Conservation (phyloP, 1,284 basidiomycete genomes). For the Leccinum solheimii region DNA sequence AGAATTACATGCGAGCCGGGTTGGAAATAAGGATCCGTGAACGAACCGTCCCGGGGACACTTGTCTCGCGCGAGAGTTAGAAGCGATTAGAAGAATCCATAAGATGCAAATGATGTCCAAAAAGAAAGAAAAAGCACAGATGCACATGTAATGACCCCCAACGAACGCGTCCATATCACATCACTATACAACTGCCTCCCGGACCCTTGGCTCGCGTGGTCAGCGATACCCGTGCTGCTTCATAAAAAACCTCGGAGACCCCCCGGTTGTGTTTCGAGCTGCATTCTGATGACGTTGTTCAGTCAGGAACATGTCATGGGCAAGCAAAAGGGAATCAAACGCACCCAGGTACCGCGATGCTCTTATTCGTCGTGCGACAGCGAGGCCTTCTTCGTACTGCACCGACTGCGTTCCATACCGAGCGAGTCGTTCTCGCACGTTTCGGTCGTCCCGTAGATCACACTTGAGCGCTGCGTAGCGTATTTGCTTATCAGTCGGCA, state of each 20-base stretch:
- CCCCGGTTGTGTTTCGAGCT: constrained; percentile 96
- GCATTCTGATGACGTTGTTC: constrained; percentile 63
- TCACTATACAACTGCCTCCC: constrained; percentile 52
- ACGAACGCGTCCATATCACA: constrained; percentile 41
- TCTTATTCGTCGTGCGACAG: constrained; percentile 86
- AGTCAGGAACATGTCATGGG: not conserved
- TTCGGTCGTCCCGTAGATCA: constrained; percentile 82
- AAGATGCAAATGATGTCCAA: constrained; percentile 18
- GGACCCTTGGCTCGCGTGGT: constrained; percentile 70
- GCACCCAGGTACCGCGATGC: constrained; percentile 89
- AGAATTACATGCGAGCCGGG: constrained; percentile 20
- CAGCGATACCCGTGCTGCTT: constrained; percentile 83
- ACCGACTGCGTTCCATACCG: constrained; percentile 70
- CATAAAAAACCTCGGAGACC: constrained; percentile 88
- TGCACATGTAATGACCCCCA: not conserved
- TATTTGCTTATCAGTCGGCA: constrained; percentile 12
- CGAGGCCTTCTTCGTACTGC: constrained; percentile 87
- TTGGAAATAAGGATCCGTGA: not conserved
- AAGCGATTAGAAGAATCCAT: constrained; percentile 26
- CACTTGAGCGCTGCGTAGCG: constrained; percentile 80
- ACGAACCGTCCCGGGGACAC: not conserved
- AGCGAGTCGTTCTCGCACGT: constrained; percentile 65
- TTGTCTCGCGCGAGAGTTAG: not conserved
- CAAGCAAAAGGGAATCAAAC: constrained; percentile 22
- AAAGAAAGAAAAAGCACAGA: constrained; percentile 2